Percentiles rank a stretch among this genome's conserved stretches.
Evolutionary conservation across 192 early-diverging fungal species (phyloP).

Genomic region (Entomortierella chlamydospora): DNA sequence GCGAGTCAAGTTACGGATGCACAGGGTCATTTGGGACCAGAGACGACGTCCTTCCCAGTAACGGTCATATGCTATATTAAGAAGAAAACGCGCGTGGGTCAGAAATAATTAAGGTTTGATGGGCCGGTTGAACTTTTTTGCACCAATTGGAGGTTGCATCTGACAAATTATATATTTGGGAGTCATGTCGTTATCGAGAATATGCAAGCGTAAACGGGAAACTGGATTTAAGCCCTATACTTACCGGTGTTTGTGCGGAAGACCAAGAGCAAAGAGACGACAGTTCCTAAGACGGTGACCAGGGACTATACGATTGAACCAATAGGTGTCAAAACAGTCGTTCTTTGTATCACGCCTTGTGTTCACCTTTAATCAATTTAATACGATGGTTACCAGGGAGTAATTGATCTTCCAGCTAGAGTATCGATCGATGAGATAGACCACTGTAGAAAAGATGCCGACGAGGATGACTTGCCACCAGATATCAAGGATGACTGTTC

Average conservation of each 20-base stretch:
- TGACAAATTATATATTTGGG: too few relatives aligned
- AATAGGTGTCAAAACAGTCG: too few relatives aligned
- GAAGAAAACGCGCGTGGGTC: too few relatives aligned
- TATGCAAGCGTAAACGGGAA: too few relatives aligned
- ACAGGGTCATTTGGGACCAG: conserved; percentile 79
- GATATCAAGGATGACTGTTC: conserved; percentile 40
- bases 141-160: too few relatives aligned
- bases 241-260: conserved; percentile 77
- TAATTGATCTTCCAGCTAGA: conserved; percentile 44
- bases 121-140: too few relatives aligned
- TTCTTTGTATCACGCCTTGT: background rate
- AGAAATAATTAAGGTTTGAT: too few relatives aligned
- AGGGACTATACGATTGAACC: too few relatives aligned
- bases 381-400: conserved; percentile 19
- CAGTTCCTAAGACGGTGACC: conserved; percentile 50
- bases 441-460: conserved; percentile 16
- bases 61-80: conserved; percentile 71
- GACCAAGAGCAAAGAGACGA: conserved; percentile 68
- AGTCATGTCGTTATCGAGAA: too few relatives aligned
- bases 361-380: background rate
- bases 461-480: conserved; percentile 43
- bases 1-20: conserved; percentile 83
- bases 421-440: conserved; percentile 34
- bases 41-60: conserved; percentile 90
- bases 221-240: too few relatives aligned